A percentile compares a stretch with the other conserved stretches of the same genome.
These are phyloP conservation scores for Chlorella sp. DNA, from an alignment of 139 green algal genomes.

Conservation along the genomic window DNA sequence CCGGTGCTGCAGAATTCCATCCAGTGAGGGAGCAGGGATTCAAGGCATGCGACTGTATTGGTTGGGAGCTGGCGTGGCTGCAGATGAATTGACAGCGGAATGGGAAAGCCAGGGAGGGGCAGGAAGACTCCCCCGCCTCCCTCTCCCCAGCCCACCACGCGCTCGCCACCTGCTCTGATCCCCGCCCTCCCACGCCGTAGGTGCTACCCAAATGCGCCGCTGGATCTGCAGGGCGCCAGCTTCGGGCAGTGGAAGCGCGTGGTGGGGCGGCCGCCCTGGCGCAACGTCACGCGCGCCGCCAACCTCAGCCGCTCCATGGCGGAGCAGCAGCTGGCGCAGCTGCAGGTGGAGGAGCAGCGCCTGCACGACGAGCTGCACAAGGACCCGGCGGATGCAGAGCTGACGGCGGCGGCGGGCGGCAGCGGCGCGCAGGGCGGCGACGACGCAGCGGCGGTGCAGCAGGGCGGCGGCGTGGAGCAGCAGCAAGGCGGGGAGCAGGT, in stretches of 20 bases:
- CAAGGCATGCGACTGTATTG: not conserved
- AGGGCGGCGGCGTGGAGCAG: not conserved
- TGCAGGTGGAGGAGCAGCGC: not conserved
- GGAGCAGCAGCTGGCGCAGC: constrained; percentile 1
- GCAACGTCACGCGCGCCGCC: not conserved
- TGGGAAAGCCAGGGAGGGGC: not conserved
- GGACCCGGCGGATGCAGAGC: not conserved
- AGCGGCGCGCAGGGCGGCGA: not conserved
- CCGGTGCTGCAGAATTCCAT: constrained; percentile 56
- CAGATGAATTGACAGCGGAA: not conserved
- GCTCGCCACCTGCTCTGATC: not conserved
- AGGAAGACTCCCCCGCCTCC: not conserved
- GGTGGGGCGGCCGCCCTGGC: not conserved
- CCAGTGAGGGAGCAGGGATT: constrained; percentile 26
- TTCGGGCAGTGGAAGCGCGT: constrained; percentile 12
- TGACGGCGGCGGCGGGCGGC: not conserved
- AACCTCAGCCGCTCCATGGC: not conserved
- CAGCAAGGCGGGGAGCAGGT: not conserved
- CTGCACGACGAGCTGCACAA: not conserved
- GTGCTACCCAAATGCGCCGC: constrained; percentile 28
- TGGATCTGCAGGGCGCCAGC: not conserved
- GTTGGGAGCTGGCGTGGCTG: not conserved
- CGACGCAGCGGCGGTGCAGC: not conserved
- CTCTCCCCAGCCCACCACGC: not conserved
- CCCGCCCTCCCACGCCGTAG: not conserved